Evolutionary conservation across 345 rosid species (phyloP), one percentile per base, ranked within the genome.

Genomic region (Dovyalis caffra): DNA sequence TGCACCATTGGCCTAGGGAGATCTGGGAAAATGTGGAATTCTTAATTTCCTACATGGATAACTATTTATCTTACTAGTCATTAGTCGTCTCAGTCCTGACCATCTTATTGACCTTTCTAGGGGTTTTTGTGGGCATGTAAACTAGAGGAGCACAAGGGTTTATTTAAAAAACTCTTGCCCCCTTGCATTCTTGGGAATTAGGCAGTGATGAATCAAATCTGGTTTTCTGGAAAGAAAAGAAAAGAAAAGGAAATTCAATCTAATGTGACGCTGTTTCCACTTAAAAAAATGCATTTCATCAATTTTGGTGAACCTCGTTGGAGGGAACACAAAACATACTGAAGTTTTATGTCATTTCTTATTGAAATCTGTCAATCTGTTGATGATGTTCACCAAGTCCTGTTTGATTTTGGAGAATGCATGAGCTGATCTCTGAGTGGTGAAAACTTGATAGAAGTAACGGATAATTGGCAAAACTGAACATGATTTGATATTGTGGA

Each of bases 331-430:
- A 12, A 43, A 57, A 8, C 28, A 5, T 16, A 20, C 23, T 34
- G 56, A 45, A 47, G 5, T 47, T 45, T 37, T 49, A 40, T 35
- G 15, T 58, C 9, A n/a, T 12, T 67, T 49, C 57, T 57, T 49
- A 40, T 37, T 58, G 47, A 65, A 72, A 51, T 8, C 20, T 72
- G 69, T 32, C 35, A 47, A 23, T 80, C 45, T 61, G 25, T 34
- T 58, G 37, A 69, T 35, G 60, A 75, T 23, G 8, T 43, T 51
- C 23, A 25, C 18, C 5, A 28, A 37, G 21, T 77, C 53, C 28
- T 56, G n/a, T 64, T 60, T 77, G 56, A 71, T 70, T 23, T 49
- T 5, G 66, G 70, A 29, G 70, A 70, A 60, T 69, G 28, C 78
- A 45, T 45, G 20, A 47, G 67, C 37, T 76, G 60, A 35, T 72